Evolutionary conservation across 129 eudicot genomes (phyloP).

Genomic region (Deinandra increscens): DNA sequence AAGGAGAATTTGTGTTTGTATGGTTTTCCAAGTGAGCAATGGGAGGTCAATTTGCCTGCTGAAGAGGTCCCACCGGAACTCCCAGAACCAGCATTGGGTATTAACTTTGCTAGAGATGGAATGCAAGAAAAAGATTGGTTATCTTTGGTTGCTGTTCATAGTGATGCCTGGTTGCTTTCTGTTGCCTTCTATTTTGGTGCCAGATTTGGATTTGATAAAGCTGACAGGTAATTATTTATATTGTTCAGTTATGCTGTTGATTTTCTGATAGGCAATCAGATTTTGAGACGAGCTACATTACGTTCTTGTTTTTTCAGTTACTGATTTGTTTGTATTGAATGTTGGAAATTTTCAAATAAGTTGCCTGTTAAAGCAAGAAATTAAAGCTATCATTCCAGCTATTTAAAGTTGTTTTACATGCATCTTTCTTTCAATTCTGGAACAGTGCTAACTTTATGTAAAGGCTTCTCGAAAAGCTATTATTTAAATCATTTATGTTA

Average conservation of each 20-base stretch:
- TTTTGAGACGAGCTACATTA: not conserved
- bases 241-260: not conserved
- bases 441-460: no score
- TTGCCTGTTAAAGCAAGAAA: no score
- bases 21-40: constrained; percentile 82
- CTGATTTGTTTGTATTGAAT: no score
- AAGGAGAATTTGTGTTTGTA: constrained; percentile 81
- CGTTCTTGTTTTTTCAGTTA: no score
- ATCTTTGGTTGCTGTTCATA: constrained; percentile 80
- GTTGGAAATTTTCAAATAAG: not conserved
- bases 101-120: constrained; percentile 87
- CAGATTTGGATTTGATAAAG: constrained; percentile 79
- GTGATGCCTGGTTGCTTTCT: constrained; percentile 87
- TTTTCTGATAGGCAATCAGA: not conserved
- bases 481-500: no score
- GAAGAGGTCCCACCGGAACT: constrained; percentile 87
- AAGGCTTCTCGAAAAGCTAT: no score
- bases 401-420: no score
- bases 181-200: constrained; percentile 90
- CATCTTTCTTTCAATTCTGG: no score
- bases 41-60: constrained; percentile 94
- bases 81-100: constrained; percentile 90
- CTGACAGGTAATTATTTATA: constrained; percentile 55
- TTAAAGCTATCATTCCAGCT: no score
- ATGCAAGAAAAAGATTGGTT: constrained; percentile 92